Evolutionary conservation across 176 grass and related monocot species (phyloP).

Genomic region (Ensete glaucum): DNA sequence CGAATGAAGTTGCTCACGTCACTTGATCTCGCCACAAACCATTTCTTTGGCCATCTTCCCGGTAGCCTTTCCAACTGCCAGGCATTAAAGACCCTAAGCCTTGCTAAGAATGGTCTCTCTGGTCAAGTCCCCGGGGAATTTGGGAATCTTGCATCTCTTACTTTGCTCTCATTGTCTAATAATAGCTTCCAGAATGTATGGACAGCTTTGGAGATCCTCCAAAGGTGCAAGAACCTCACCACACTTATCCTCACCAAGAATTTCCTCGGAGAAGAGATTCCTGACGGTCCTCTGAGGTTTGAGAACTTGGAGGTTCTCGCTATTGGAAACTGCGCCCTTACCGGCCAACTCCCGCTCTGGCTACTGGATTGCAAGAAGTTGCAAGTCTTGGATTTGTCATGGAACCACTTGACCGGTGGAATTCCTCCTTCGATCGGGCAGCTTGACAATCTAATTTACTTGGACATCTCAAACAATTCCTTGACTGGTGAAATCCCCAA

Average conservation of each 20-base stretch:
- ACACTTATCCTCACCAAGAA: slow-evolving; percentile 86
- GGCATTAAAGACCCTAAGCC: slow-evolving; percentile 57
- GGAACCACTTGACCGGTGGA: slow-evolving; percentile 61
- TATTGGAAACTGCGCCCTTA: slow-evolving; percentile 66
- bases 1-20: slow-evolving; percentile 42
- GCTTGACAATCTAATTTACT: slow-evolving; percentile 62
- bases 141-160: slow-evolving; percentile 38
- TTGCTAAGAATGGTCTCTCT: slow-evolving; percentile 70
- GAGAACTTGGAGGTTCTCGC: slow-evolving; percentile 63
- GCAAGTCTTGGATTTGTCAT: slow-evolving; percentile 92
- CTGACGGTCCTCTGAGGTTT: slow-evolving; percentile 25
- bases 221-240: slow-evolving; percentile 53
- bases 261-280: slow-evolving; percentile 67
- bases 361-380: slow-evolving; percentile 56
- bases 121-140: slow-evolving; percentile 51
- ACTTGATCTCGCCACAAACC: slow-evolving; percentile 73
- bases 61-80: slow-evolving; percentile 44
- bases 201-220: slow-evolving; percentile 34
- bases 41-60: slow-evolving; percentile 56
- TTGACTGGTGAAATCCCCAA: slow-evolving; percentile 54
- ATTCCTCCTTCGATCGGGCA: slow-evolving; percentile 51
- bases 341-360: slow-evolving; percentile 50
- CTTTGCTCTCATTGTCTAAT: slow-evolving; percentile 74
- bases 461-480: slow-evolving; percentile 93
- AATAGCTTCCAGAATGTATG: slow-evolving; percentile 83